phyloP scores from a whole-genome alignment of 2,329 filamentous ascomycete genomes.

The Cercospora beticola region DNA sequence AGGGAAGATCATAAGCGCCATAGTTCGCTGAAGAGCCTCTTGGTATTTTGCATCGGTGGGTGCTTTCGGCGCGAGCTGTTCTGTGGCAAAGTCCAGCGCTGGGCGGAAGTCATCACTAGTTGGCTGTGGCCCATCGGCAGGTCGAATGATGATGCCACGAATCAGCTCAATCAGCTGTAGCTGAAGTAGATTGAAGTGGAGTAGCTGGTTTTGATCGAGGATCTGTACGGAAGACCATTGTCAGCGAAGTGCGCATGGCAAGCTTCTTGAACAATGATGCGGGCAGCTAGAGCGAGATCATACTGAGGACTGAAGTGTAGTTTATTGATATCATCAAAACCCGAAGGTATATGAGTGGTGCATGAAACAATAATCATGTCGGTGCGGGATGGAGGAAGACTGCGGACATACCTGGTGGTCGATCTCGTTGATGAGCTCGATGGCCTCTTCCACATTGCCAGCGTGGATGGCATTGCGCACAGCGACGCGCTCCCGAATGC shows the following conservation, averaged over 20 bases:
- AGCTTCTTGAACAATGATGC: neutral
- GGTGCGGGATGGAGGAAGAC: conserved; percentile 28
- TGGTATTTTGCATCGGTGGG: conserved; percentile 79
- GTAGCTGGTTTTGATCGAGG: conserved; percentile 73
- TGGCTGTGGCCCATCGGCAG: conserved; percentile 44
- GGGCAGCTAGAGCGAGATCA: conserved; percentile 55
- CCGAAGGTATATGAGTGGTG: conserved; percentile 96
- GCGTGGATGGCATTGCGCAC: conserved; percentile 83
- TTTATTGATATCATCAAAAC: conserved; percentile 79
- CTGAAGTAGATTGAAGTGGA: conserved; percentile 87
- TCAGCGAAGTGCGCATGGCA: conserved; percentile 14
- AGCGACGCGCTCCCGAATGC: conserved; percentile 74
- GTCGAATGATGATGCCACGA: conserved; percentile 56
- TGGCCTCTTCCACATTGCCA: conserved; percentile 81
- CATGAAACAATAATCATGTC: conserved; percentile 99
- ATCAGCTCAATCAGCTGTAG: conserved; percentile 95
- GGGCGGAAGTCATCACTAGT: conserved; percentile 72
- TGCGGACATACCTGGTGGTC: conserved; percentile 77
- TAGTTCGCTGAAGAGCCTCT: conserved; percentile 84
- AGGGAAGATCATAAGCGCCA: conserved; percentile 87
- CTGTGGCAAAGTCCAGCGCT: conserved; percentile 82
- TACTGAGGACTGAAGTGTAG: conserved; percentile 81
- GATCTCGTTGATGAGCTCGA: conserved; percentile 82
- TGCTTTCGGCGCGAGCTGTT: conserved; percentile 82
- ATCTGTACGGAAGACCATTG: conserved; percentile 58